A percentile compares a stretch with the other conserved stretches of the same genome.
phyloP scores from a whole-genome alignment of 73 alveolate genomes.

The Durusdinium trenchii region DNA sequence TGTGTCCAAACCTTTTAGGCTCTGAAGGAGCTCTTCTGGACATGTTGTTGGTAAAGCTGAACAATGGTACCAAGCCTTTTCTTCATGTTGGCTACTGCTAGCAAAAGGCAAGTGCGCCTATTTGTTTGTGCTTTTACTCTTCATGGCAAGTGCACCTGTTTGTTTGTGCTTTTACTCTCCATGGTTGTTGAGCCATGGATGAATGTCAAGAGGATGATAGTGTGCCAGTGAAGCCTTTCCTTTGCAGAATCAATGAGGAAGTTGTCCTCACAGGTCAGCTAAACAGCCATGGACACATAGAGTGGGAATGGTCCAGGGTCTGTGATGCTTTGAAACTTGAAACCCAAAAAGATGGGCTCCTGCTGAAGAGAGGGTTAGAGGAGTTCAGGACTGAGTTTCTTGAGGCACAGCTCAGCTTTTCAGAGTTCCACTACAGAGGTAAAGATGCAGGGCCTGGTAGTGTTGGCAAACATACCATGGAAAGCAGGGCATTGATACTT shows the following conservation, averaged over 20 bases:
- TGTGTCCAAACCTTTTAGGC: no score
- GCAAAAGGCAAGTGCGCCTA: no score
- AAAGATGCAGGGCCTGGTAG: not conserved
- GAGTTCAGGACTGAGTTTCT: not conserved
- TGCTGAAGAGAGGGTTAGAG: not conserved
- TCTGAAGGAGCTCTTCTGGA: no score
- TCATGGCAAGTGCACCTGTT: no score
- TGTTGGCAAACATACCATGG: not conserved
- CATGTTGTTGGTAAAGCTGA: no score
- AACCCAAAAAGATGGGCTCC: not conserved
- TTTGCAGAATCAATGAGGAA: not conserved
- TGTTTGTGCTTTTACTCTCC: no score
- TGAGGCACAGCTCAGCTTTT: not conserved
- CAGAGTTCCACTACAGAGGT: not conserved
- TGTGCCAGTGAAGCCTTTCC: not conserved
- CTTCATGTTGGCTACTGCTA: no score
- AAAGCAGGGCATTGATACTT: not conserved
- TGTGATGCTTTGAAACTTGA: not conserved
- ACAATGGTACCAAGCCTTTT: no score
- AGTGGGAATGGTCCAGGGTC: conserved; percentile 19
- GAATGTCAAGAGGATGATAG: not conserved
- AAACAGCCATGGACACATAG: not conserved
- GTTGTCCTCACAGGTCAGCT: not conserved
- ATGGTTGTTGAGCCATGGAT: not conserved
- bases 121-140: no score